phyloP scores from a whole-genome alignment of 1,284 basidiomycete species.

The Leucoagaricus sp. region DNA sequence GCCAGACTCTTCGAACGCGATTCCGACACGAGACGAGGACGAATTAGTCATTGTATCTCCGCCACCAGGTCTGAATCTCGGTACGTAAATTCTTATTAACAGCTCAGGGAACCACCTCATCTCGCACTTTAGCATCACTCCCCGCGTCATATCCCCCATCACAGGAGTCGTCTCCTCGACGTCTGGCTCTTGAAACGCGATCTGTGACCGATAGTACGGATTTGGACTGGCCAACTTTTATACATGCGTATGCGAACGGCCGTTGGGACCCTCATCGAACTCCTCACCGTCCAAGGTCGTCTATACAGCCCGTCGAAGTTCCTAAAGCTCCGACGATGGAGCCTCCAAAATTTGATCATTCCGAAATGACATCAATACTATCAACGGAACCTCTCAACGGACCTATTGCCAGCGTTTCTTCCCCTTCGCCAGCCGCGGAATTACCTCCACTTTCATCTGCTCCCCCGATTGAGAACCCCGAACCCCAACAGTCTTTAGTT shows the following conservation, averaged over 20 bases:
- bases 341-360: slow-evolving; percentile 15
- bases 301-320: slow-evolving; percentile 22
- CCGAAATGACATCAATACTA: slow-evolving; percentile 14
- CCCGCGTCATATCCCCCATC: not conserved
- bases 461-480: not conserved
- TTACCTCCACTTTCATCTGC: not conserved
- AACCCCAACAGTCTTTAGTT: not conserved
- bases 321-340: slow-evolving; percentile 21
- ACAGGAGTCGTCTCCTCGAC: slow-evolving; percentile 1
- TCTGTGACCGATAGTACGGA: slow-evolving; percentile 30
- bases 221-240: slow-evolving; percentile 78
- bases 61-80: not conserved
- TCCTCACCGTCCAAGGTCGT: slow-evolving; percentile 59
- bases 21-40: slow-evolving; percentile 2
- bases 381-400: slow-evolving; percentile 4
- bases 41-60: not conserved
- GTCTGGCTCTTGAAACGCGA: slow-evolving; percentile 10
- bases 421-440: slow-evolving; percentile 3
- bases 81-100: slow-evolving; percentile 2
- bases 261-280: slow-evolving; percentile 81
- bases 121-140: not conserved
- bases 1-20: not conserved
- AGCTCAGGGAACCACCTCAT: not conserved
- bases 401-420: not conserved
- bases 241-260: slow-evolving; percentile 73